Base-by-base conservation (phyloP, 148 eudicot genomes). In the Pharnaceum exiguum region DNA sequence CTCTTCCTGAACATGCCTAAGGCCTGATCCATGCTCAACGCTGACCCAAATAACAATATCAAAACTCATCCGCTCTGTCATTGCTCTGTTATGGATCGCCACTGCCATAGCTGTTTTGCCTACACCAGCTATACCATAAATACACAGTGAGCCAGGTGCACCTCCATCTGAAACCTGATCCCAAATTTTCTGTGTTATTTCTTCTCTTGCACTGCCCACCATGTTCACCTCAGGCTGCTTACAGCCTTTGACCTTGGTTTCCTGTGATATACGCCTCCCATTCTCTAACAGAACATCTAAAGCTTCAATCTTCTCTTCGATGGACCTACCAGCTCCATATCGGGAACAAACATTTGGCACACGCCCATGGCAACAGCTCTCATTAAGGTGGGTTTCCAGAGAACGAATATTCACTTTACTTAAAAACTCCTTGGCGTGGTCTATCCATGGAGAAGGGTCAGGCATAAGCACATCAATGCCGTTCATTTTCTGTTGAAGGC, bases 41-140 rank as follows among this genome's bases (percentile, higher is more conserved):
- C 10, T 57, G 29, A 73, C 77, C 77, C 77, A 73, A 12, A 62
- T 19, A n/a, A 73, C 73, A 8, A 35, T 43, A 38, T 63, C 73
- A 26, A 73, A 73, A 7, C 48, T 31, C 4, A n/a, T 29, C 11
- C 31, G 27, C 55, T 55, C 68, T 9, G 13, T 33, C 16, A 72
- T 50, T 5, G 55, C 72, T 51, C 57, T 44, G 55, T 72, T 67
- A 50, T 72, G 77, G 19, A 72, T 62, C 1, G 35, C 52, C 2
- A 31, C 57, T n/a, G 65, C 69, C 13, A 68, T 13, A 23, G 46
- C 65, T 2, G 77, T 62, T 47, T 73, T 73, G 10, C 77, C 77
- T 12, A 73, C 77, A 28, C 77, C 73, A 10, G 56, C 69, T 10
- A 35, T 19, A 38, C 77, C 77, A 31, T 67, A 57, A 35, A 73